Base-by-base conservation (phyloP, 805 yeast genomes). In the Candida easanensis region DNA sequence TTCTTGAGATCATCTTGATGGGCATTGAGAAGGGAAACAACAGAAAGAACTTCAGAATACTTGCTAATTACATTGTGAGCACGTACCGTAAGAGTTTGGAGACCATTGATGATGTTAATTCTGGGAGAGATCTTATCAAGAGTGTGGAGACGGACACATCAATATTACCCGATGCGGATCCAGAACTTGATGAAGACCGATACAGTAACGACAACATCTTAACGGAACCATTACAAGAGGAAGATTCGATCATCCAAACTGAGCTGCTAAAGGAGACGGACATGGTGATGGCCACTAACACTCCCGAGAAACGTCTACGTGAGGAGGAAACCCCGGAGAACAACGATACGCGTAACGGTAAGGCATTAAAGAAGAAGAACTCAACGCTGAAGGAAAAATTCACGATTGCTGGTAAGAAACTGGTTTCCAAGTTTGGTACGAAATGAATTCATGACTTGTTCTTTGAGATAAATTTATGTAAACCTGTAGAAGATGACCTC, bases 1-100 rank as follows among this genome's bases (percentile, higher is more conserved):
- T 90, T 18, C 65, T 82, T 26, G 84, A 78, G 52, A 68, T 72
- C 17, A 55, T 76, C 41, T 52, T 65, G 43, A 23, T 42, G 22
- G 57, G 60, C 5, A 31, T 56, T 16, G 60, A 53, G 26, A 57
- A 52, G 31, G 41, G 44, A 5, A 44, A 45, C 30, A 42, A 47
- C 15, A 33, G 52, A 16, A 54, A 51, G 28, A 58, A 58, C 37
- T 57, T 39, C 44, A 57, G 46, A 36, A 27, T 54, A 18, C 39
- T 58, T 26, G 61, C 60, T 3, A 41, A 34, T 20, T 54, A 58
- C 33, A 46, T 57, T 27, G 60, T 56, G 19, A 23, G 37, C 11
- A 47, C 38, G 16, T 56, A 36, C 38, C 53, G 48, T 13, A 17
- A 48, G 72, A 77, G 36, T 15, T 39, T 58, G 45, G 51, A 38